Percentiles rank a stretch among this genome's conserved stretches.
These are phyloP conservation scores for Xerocomus potaroensis DNA, from an alignment of 768 basidiomycete genomes.

Conservation along the genomic window DNA sequence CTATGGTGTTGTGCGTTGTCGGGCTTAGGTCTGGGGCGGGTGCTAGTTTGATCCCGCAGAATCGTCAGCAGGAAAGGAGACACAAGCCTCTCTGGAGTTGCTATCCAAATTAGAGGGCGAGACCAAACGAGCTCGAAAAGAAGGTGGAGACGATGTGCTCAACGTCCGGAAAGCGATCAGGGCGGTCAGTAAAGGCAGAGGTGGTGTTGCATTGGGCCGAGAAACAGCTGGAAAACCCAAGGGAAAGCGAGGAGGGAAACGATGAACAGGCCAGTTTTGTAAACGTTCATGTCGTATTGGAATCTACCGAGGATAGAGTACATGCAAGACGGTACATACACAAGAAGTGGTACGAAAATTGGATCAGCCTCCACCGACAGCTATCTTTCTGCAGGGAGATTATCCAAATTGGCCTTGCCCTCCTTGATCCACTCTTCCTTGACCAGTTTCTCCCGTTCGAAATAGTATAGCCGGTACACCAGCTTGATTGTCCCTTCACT, in stretches of 20 bases:
- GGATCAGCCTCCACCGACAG: not conserved
- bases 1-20: not conserved
- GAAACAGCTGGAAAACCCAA: constrained; percentile 29
- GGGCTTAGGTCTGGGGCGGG: constrained; percentile 5
- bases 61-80: constrained; percentile 59
- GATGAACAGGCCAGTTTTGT: constrained; percentile 1
- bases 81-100: constrained; percentile 67
- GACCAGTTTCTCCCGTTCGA: constrained; percentile 71
- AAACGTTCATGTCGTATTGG: constrained; percentile 5
- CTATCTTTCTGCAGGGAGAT: constrained; percentile 26
- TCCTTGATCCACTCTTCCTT: constrained; percentile 84
- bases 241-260: constrained; percentile 29
- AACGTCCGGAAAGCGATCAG: constrained; percentile 90
- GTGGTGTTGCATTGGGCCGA: constrained; percentile 54
- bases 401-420: constrained; percentile 54
- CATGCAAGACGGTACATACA: constrained; percentile 20
- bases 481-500: constrained; percentile 94
- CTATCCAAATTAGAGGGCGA: constrained; percentile 73
- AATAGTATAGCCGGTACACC: constrained; percentile 77
- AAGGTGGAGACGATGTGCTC: constrained; percentile 49
- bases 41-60: constrained; percentile 83
- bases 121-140: constrained; percentile 49
- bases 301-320: constrained; percentile 5
- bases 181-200: constrained; percentile 64
- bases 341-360: constrained; percentile 13